Conservation (phyloP, 176 grass and related monocot species). For the Oryza brachyantha region DNA sequence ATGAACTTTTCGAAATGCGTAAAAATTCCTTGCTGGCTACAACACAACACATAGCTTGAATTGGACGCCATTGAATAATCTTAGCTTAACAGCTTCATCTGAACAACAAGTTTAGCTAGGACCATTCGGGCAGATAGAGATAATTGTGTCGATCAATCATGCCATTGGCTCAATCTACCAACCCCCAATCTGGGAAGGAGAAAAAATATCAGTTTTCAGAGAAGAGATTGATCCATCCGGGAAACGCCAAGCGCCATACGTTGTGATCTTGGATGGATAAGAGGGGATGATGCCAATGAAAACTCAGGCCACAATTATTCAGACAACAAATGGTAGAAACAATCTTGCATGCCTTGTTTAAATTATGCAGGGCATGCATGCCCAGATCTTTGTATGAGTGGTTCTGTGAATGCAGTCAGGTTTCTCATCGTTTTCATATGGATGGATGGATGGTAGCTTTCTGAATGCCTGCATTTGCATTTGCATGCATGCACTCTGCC, state of each 20-base stretch:
- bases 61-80: constrained; percentile 2
- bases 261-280: constrained; percentile 15
- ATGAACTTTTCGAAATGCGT: constrained; percentile 5
- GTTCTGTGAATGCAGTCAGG: not conserved
- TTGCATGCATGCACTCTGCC: not conserved
- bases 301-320: constrained; percentile 23
- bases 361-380: not conserved
- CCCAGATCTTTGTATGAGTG: constrained; percentile 9
- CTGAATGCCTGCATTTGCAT: not conserved
- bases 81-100: not conserved
- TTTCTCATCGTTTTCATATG: constrained; percentile 25
- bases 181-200: not conserved
- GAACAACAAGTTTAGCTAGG: not conserved
- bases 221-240: not conserved
- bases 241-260: not conserved
- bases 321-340: not conserved
- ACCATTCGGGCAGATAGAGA: not conserved
- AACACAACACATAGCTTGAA: not conserved
- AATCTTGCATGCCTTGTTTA: not conserved
- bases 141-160: not conserved
- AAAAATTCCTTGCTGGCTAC: not conserved
- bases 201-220: not conserved
- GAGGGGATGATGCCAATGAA: not conserved
- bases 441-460: not conserved
- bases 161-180: not conserved